Percentiles rank a stretch among this genome's conserved stretches.
Evolutionary conservation across 2,329 filamentous ascomycete species (phyloP).

Genomic region (Biscogniauxia mediterranea): DNA sequence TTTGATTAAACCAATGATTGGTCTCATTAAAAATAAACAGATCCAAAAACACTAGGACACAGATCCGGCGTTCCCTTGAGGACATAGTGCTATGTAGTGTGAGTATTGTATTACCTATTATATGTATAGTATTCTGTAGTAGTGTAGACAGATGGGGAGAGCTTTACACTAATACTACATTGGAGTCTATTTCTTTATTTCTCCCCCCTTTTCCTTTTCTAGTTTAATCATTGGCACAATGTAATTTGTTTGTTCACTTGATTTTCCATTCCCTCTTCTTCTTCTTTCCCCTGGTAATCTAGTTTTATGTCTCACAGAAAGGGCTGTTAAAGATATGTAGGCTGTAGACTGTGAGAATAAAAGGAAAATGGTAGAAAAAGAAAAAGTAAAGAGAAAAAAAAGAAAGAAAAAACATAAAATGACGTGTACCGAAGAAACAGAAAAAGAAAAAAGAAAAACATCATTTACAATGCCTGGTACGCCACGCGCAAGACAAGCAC

Average conservation of each 20-base stretch:
- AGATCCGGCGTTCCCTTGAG: not conserved
- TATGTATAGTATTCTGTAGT: too few species aligned
- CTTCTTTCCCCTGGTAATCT: too few species aligned
- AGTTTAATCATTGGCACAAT: too few species aligned
- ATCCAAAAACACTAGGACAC: not conserved
- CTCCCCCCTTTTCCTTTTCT: too few species aligned
- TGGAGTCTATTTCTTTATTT: too few species aligned
- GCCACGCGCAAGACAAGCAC: not conserved
- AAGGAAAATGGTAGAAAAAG: too few species aligned
- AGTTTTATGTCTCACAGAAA: not conserved
- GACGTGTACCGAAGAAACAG: not conserved
- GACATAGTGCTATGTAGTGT: not conserved
- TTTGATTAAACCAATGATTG: constrained; percentile 25
- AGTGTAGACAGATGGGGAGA: too few species aligned
- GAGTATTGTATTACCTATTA: not conserved
- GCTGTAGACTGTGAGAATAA: too few species aligned
- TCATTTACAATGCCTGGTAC: not conserved
- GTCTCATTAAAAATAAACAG: not conserved
- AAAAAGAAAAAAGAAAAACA: not conserved
- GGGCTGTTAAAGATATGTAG: not conserved
- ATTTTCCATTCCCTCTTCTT: too few species aligned
- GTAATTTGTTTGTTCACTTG: too few species aligned
- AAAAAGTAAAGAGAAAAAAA: not conserved
- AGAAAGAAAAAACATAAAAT: not conserved
- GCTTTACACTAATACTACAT: too few species aligned